phyloP scores from a whole-genome alignment of 108 stramenopile genomes.

The Skeletonema marinoi region DNA sequence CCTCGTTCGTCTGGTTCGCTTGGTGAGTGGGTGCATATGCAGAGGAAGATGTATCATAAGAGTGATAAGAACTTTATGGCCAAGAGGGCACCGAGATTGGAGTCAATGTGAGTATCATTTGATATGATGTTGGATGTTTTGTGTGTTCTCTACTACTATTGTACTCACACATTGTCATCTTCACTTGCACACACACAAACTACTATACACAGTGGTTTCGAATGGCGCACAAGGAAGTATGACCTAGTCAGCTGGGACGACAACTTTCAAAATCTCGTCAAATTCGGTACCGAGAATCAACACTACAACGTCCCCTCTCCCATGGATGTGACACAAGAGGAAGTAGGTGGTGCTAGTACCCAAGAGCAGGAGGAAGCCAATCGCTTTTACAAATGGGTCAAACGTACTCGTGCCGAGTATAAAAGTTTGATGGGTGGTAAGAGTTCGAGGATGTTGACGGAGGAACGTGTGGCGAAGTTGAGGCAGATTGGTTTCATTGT shows the following conservation, averaged over 20 bases:
- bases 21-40: constrained; percentile 32
- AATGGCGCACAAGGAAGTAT: constrained; percentile 23
- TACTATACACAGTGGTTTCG: constrained; percentile 15
- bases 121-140: background rate
- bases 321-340: background rate
- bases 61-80: constrained; percentile 26
- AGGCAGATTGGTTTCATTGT: constrained; percentile 23
- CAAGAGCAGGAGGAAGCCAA: constrained; percentile 11
- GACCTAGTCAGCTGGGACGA: constrained; percentile 18
- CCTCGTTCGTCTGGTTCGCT: constrained; percentile 29
- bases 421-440: constrained; percentile 11
- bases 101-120: background rate
- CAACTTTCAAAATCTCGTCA: constrained; percentile 17
- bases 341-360: background rate
- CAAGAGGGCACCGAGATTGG: constrained; percentile 11
- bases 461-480: constrained; percentile 17
- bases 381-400: constrained; percentile 25
- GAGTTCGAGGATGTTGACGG: constrained; percentile 16
- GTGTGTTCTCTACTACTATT: too few species aligned
- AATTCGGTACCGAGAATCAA: constrained; percentile 16
- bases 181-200: background rate
- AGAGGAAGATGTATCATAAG: constrained; percentile 18
- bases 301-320: constrained; percentile 18
- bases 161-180: too few species aligned
- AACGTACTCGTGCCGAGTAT: constrained; percentile 22